Percentiles rank a stretch among this genome's conserved stretches.
Evolutionary conservation across 306 rosid species (phyloP).

Genomic region (Vachellia pachyceras): DNA sequence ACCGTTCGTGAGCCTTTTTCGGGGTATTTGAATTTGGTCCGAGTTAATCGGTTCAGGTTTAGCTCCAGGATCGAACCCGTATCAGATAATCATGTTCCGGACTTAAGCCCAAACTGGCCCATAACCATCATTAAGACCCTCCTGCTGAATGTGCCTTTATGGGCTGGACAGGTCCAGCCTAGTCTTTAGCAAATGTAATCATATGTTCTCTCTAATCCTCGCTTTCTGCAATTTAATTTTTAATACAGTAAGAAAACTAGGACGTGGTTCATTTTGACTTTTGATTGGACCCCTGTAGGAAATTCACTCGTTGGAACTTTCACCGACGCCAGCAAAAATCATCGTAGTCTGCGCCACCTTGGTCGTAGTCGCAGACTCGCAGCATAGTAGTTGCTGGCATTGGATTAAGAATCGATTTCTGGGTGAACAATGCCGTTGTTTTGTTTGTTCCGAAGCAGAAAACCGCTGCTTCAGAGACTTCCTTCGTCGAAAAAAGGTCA

Average conservation of each 20-base stretch:
- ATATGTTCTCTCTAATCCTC: too few relatives aligned
- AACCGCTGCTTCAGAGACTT: neutral
- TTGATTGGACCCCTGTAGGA: neutral
- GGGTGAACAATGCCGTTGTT: slow-evolving; percentile 20
- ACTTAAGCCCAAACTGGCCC: slow-evolving; percentile 36
- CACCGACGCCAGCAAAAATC: slow-evolving; percentile 45
- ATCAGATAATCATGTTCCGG: neutral
- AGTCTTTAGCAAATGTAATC: too few relatives aligned
- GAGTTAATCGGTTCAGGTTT: slow-evolving; percentile 27
- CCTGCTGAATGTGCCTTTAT: too few relatives aligned
- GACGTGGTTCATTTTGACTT: neutral
- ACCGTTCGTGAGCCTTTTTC: slow-evolving; percentile 12
- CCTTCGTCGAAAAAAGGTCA: slow-evolving; percentile 18
- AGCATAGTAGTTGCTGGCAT: neutral
- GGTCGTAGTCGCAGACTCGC: neutral
- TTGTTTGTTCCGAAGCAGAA: neutral
- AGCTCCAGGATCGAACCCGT: neutral
- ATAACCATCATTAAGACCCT: neutral
- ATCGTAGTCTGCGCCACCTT: slow-evolving; percentile 47
- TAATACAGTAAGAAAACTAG: neutral
- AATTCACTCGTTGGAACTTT: neutral
- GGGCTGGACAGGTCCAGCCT: too few relatives aligned
- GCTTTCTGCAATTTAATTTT: too few relatives aligned
- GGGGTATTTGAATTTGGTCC: slow-evolving; percentile 26
- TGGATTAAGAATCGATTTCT: slow-evolving; percentile 26